Conservation (phyloP, 169 alveolate species). For the Plasmodium inui region DNA sequence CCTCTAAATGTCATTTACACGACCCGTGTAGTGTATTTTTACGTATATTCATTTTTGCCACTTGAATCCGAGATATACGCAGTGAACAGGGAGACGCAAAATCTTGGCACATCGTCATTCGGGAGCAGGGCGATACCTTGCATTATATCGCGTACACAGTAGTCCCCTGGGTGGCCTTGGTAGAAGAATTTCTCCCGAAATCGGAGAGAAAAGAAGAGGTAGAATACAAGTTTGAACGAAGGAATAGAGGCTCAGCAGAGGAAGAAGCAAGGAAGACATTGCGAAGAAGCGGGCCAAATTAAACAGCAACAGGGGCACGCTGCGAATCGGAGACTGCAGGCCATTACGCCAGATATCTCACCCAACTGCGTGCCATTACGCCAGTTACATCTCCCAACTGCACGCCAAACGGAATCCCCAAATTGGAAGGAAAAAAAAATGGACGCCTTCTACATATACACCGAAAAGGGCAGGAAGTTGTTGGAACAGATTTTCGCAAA, state of each 20-base stretch:
- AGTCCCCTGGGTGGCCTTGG: background rate
- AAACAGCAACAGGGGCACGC: too few species aligned
- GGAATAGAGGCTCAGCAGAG: background rate
- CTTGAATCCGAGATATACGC: background rate
- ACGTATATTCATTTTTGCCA: background rate
- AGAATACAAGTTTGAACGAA: background rate
- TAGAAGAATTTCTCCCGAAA: background rate
- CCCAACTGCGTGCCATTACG: background rate
- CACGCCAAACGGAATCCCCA: background rate
- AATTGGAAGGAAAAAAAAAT: background rate
- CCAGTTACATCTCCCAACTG: background rate
- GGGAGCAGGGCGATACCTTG: background rate
- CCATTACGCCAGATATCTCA: too few species aligned
- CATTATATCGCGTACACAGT: background rate
- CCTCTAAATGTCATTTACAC: background rate
- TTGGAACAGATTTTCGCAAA: conserved; percentile 32
- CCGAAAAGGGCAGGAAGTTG: conserved; percentile 5
- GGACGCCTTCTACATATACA: conserved; percentile 59
- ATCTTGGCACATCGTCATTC: background rate
- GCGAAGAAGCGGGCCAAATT: background rate
- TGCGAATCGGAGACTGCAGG: too few species aligned
- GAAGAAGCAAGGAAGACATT: background rate
- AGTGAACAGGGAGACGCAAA: background rate
- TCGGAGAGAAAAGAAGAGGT: background rate
- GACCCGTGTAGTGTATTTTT: background rate